Base-by-base conservation (phyloP, 2,329 filamentous ascomycete species). In the Colletotrichum sp. region DNA sequence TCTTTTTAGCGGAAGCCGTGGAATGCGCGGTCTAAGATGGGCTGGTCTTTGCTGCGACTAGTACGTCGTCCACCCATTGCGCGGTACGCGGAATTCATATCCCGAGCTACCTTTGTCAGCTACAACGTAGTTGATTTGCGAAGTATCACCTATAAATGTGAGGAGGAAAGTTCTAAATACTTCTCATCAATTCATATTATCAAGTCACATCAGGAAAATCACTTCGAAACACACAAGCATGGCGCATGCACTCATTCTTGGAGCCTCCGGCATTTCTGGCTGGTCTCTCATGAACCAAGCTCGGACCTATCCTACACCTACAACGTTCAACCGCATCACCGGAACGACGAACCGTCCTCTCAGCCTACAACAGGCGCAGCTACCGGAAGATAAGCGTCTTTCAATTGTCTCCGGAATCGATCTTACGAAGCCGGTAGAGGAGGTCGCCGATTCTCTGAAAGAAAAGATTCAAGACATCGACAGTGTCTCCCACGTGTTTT, bases 261-360 rank as follows among this genome's bases (percentile, higher is more conserved):
- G 78, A 4, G 78, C 78, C 59, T 77, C 69, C 5, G 78, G 78
- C 8, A 79, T 79, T 26, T 79, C 78, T 5, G 78, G 78, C 39
- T 78, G 78, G 78, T 77, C 78, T 15, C 49, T 79, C 8, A 12
- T 77, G n/a, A 79, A 79, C 70, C 71, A 79, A 16, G 52, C 69
- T 13, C 44, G 36, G 21, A 26, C 13, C 6, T 77, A 79, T 32
- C 78, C 77, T 21, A 72, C 75, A 5, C 34, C 70, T 2, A 75
- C 60, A 9, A 72, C 78, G 0, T 79, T 79, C 34, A 16, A 36
- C 15, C 71, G 78, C 21, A 77, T 79, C 60, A 79, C 73, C 8
- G 78, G 77, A 28, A 75, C 71, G 26, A 79, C 78, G 0, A 79
- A 79, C 57, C 75, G 78, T 4, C 72, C 77, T 12, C 24, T 77